A percentile compares a stretch with the other conserved stretches of the same genome.
Evolutionary conservation across 2,329 filamentous ascomycete species (phyloP).

Genomic region (Lomentospora prolificans): DNA sequence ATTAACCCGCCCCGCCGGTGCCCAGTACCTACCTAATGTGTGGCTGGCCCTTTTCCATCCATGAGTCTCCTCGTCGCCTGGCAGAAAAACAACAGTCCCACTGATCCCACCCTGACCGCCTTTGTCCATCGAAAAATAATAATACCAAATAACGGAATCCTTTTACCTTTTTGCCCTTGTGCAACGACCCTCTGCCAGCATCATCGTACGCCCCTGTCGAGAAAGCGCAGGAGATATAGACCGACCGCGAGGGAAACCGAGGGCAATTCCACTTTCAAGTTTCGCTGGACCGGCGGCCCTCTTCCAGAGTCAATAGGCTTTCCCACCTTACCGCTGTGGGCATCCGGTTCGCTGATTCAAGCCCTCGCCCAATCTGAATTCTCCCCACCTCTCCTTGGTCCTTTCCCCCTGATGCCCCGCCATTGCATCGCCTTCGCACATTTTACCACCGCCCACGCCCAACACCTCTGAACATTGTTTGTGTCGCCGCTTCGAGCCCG

Average conservation of each 20-base stretch:
- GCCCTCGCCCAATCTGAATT: not conserved
- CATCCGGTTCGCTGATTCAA: conserved; percentile 1
- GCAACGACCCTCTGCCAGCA: not conserved
- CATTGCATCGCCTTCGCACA: conserved; percentile 7
- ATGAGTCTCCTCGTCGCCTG: not conserved
- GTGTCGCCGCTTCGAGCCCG: not conserved
- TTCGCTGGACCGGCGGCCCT: not conserved
- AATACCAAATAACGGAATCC: not conserved
- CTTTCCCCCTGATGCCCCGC: conserved; percentile 2
- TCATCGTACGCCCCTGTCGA: not conserved
- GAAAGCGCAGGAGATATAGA: not conserved
- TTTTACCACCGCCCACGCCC: not conserved
- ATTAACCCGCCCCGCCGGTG: no score
- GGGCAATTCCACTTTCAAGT: not conserved
- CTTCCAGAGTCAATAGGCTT: not conserved
- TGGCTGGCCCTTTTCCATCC: no score
- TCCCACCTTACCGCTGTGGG: not conserved
- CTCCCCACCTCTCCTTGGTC: not conserved
- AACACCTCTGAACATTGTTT: not conserved
- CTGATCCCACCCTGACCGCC: conserved; percentile 4
- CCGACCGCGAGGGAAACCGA: not conserved
- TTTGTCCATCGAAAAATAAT: conserved; percentile 6
- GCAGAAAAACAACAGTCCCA: conserved; percentile 7
- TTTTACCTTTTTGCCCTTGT: not conserved
- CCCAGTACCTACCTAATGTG: no score